Base-by-base conservation (phyloP, 164 flowering plant species). In the Annona cherimola region DNA sequence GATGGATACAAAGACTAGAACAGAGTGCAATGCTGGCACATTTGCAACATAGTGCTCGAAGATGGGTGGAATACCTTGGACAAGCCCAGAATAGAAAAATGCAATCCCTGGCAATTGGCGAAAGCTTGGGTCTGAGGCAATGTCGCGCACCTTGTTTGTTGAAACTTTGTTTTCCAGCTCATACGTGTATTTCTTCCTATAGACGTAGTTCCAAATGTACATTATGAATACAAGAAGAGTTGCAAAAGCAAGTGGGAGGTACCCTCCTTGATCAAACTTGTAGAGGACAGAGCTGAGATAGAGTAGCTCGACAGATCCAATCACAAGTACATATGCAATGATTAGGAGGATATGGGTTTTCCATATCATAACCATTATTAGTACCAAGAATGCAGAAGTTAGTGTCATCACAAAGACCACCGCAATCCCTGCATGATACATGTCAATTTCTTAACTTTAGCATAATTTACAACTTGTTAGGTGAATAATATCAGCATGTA, bases 331-430 rank as follows among this genome's bases (percentile, higher is more conserved):
- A 45, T 80, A 93, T 2, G 60, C 3, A 8, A 88, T 74, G 0
- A 90, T 69, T 0, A 86, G 67, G 9, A 80, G n/a, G 26, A 91
- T 84, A 73, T 84, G 75, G 5, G 87, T 84, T 70, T 93, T 91
- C 97, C 98, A 91, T 77, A 93, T 90, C 87, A 90, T 72, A 4
- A 90, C 62, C 98, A 91, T 93, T 64, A 93, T 71, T 9, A 90
- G 74, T 4, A 86, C 88, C 5, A 93, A 71, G 18, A 90, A 85
- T 0, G 77, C 35, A 1, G 97, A 85, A 39, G 97, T 91, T 5
- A 93, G 83, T 0, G 84, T 62, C 81, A 73, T 79, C 70, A 79
- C 81, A 68, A 79, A 76, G 60, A 79, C 81, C 45, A 76, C 77
- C 61, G 94, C 95, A 41, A 93, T 88, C 5, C 96, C 96, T 92